A percentile compares a stretch with the other conserved stretches of the same genome.
These are phyloP conservation scores for Ramaria rubella DNA, from an alignment of 768 basidiomycete genomes.

Conservation along the genomic window DNA sequence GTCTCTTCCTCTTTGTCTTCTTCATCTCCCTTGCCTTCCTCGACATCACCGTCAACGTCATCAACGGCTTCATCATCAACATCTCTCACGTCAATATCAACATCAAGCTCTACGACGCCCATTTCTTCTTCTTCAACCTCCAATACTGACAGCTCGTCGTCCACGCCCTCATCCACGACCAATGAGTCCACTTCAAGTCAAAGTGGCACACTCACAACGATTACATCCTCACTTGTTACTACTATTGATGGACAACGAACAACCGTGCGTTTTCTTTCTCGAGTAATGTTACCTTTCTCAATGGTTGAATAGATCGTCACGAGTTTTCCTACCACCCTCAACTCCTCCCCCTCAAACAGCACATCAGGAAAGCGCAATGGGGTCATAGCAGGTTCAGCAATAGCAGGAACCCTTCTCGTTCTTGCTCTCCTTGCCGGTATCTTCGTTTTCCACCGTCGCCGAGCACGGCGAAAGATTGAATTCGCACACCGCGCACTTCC, in stretches of 20 bases:
- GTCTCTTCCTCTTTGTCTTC: neutral
- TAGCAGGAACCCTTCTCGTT: constrained; percentile 7
- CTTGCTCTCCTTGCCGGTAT: constrained; percentile 7
- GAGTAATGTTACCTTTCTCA: neutral
- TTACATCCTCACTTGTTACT: constrained; percentile 3
- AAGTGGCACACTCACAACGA: neutral
- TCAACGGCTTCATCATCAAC: neutral
- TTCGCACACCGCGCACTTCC: constrained; percentile 9
- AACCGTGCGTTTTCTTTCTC: constrained; percentile 5
- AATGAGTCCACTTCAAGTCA: neutral
- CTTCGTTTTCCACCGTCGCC: constrained; percentile 6
- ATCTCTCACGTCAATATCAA: neutral
- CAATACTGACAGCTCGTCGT: neutral
- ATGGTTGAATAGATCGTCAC: constrained; percentile 1
- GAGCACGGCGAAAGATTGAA: constrained; percentile 1
- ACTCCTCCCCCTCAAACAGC: neutral
- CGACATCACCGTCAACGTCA: neutral
- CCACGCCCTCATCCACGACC: neutral
- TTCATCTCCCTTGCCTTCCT: neutral
- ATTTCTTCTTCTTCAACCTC: neutral
- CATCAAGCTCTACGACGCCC: neutral
- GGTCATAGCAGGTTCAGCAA: constrained; percentile 12
- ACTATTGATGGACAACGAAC: constrained; percentile 5
- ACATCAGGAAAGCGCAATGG: constrained; percentile 3
- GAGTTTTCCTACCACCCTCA: neutral